These are phyloP conservation scores for Eucalyptus brandiana DNA, from an alignment of 345 rosid genomes.

Conservation along the genomic window DNA sequence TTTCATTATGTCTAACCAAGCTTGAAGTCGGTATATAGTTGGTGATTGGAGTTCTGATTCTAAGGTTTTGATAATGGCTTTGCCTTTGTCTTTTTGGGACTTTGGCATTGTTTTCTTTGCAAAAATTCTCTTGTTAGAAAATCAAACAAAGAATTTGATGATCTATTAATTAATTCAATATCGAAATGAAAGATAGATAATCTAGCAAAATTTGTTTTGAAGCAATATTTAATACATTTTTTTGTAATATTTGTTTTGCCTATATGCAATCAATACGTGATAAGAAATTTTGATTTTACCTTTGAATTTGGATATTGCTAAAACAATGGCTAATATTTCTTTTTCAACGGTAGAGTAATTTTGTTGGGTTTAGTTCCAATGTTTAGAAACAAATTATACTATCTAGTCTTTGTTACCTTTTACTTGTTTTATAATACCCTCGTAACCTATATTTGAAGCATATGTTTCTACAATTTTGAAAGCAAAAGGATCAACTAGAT, in stretches of 20 bases:
- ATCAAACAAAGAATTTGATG: background rate
- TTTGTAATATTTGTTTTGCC: background rate
- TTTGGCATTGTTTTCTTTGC: too few relatives aligned
- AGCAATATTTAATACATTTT: background rate
- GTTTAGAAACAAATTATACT: background rate
- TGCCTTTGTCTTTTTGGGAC: too few relatives aligned
- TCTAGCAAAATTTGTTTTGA: background rate
- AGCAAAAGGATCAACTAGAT: background rate
- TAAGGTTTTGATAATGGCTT: too few relatives aligned
- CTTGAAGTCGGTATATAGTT: too few relatives aligned
- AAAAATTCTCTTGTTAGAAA: background rate
- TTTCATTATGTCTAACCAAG: too few relatives aligned
- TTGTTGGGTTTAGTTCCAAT: too few relatives aligned
- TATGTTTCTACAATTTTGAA: background rate
- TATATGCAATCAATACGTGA: background rate
- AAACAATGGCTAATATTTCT: too few relatives aligned
- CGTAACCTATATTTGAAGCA: background rate
- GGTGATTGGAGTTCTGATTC: too few relatives aligned
- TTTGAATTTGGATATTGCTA: background rate
- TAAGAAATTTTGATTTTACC: background rate
- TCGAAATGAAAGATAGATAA: background rate
- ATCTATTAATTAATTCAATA: background rate
- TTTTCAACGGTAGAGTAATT: too few relatives aligned
- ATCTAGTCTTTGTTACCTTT: background rate
- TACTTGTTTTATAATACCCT: background rate